phyloP scores from a whole-genome alignment of 371 early-diverging fungal genomes.

The Synchytrium microbalum region DNA sequence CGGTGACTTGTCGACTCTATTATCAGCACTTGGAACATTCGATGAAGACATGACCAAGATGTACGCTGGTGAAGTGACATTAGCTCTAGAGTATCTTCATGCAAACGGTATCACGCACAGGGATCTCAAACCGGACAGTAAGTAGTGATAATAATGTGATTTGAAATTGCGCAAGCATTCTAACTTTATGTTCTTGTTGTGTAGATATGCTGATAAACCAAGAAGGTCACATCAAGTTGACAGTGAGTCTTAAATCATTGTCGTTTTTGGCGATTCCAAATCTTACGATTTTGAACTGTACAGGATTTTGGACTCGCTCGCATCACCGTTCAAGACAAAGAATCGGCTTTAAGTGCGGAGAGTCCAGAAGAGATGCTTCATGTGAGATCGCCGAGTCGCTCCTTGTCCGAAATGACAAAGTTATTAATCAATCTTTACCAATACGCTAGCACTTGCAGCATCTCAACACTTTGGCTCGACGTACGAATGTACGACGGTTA shows the following conservation, averaged over 20 bases:
- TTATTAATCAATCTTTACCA: too few relatives aligned
- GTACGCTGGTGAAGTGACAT: conserved; percentile 45
- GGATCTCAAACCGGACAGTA: conserved; percentile 76
- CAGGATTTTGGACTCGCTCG: conserved; percentile 56
- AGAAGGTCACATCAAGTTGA: conserved; percentile 42
- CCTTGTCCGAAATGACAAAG: background rate
- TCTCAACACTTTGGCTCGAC: background rate
- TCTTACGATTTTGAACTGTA: background rate
- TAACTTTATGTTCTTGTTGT: background rate
- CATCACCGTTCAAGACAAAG: conserved; percentile 43
- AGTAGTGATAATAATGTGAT: conserved; percentile 14
- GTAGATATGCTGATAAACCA: conserved; percentile 59
- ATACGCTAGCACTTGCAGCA: background rate
- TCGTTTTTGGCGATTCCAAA: conserved; percentile 2
- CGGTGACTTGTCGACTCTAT: conserved; percentile 44
- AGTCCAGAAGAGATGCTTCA: conserved; percentile 14
- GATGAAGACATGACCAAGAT: conserved; percentile 37
- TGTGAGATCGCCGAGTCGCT: conserved; percentile 10
- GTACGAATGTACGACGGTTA: background rate
- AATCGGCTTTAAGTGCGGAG: background rate
- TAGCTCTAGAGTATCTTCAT: conserved; percentile 51
- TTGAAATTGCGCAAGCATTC: background rate
- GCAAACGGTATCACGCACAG: conserved; percentile 55
- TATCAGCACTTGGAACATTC: conserved; percentile 35
- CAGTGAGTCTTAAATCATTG: conserved; percentile 14